phyloP scores from a whole-genome alignment of 495 filamentous ascomycete genomes.

The Podospora bellae-mahoneyi region DNA sequence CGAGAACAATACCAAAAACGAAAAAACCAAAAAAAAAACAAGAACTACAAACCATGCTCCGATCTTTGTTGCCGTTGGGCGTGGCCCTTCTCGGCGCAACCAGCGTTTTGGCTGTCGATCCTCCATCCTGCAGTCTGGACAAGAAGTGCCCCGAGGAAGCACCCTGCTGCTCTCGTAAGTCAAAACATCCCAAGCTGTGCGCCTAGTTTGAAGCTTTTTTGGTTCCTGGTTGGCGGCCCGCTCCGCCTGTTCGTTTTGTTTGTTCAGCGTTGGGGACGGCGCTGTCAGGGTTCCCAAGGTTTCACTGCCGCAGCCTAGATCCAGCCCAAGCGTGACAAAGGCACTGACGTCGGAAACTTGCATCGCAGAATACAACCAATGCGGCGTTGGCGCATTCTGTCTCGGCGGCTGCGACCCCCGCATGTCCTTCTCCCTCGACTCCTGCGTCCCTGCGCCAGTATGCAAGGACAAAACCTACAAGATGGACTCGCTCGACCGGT shows the following conservation, averaged over 20 bases:
- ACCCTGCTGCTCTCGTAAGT: slow-evolving; percentile 94
- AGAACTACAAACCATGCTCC: slow-evolving; percentile 33
- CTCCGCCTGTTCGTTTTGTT: slow-evolving; percentile 4
- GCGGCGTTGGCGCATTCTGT: slow-evolving; percentile 90
- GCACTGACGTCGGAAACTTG: slow-evolving; percentile 27
- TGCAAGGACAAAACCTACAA: slow-evolving; percentile 73
- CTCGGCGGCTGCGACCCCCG: slow-evolving; percentile 91
- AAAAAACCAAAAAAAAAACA: not conserved
- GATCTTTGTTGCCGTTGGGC: slow-evolving; percentile 36
- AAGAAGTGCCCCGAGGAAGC: slow-evolving; percentile 68
- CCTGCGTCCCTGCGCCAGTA: slow-evolving; percentile 81
- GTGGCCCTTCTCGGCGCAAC: slow-evolving; percentile 43
- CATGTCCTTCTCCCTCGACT: slow-evolving; percentile 73
- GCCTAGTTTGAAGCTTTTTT: not conserved
- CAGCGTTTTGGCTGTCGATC: slow-evolving; percentile 34
- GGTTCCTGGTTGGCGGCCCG: not conserved
- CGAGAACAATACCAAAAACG: not conserved
- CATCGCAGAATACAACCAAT: slow-evolving; percentile 81
- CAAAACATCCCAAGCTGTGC: not conserved
- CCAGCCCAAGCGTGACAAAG: not conserved
- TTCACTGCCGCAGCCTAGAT: slow-evolving; percentile 5
- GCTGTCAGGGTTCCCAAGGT: slow-evolving; percentile 8
- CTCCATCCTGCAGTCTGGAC: slow-evolving; percentile 41
- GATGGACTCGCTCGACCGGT: slow-evolving; percentile 64
- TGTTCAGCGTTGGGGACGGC: not conserved